Evolutionary conservation across 2,329 filamentous ascomycete genomes (phyloP), one percentile per base, ranked within the genome.

Genomic region (Xylariaceae sp.): DNA sequence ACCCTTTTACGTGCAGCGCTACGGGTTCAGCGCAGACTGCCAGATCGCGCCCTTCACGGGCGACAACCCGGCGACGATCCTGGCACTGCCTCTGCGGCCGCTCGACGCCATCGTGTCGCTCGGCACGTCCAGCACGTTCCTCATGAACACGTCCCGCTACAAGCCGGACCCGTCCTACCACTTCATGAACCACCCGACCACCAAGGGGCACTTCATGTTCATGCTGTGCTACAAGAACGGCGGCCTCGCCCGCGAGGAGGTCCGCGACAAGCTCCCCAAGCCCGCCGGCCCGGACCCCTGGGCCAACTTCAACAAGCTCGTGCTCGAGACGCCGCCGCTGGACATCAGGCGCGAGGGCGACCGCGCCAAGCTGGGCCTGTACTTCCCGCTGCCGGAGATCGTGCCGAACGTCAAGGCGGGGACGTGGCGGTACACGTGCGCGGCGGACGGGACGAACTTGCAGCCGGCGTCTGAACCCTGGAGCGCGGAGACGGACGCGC

Each of bases 141-240:
- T 99, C 58, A 98, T 98, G 93, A 92, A 90, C 69, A 98, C 95
- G 3, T 87, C 91, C n/a, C 82, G 85, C 67, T 98, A 96, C 81
- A 88, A 88, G 72, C 91, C 95, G 2, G 89, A 97, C 70, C 90
- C 91, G 2, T 85, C 89, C 6, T 96, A 96, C 70, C 95, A 99
- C 78, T 96, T 98, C 81, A 96, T 98, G 84, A 96, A 97, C 78
- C 93, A 98, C 74, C 95, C 95, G 1, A 95, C 92, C 44, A 96
- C 91, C 0, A 79, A 87, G 0, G 91, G 90, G 1, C 84, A 97
- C 57, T 97, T 96, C 82, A 98, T 99, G 95, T 98, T 99, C 76
- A 99, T 99, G 95, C 86, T 99, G 37, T 99, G 95, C 81, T 99
- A 98, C 81, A 98, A 98, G 77, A 99, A 99, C 75, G 95, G 95